Evolutionary conservation across 2,329 filamentous ascomycete species (phyloP).

Genomic region (Trichoderma gracile): DNA sequence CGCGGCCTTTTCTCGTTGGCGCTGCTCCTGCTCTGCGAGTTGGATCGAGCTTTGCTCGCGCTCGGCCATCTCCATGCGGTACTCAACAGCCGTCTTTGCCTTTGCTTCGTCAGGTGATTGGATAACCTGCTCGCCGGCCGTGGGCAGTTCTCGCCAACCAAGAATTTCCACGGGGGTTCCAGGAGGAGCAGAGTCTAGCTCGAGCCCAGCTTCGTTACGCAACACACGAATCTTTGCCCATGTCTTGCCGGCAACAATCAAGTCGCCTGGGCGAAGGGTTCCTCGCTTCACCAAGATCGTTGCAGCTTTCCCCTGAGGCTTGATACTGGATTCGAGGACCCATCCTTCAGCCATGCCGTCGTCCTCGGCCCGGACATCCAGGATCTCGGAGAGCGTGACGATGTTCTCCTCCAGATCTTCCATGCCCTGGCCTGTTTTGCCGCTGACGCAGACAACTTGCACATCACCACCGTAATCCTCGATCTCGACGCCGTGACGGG

Average conservation of each 20-base stretch:
- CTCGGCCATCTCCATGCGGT: slow-evolving; percentile 71
- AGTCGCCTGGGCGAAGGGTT: slow-evolving; percentile 76
- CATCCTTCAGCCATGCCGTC: slow-evolving; percentile 84
- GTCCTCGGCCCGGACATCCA: slow-evolving; percentile 81
- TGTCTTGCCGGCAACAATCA: slow-evolving; percentile 83
- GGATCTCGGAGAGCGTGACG: slow-evolving; percentile 79
- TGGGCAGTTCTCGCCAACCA: slow-evolving; percentile 84
- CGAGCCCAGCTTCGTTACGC: slow-evolving; percentile 77
- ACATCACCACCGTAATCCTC: slow-evolving; percentile 95
- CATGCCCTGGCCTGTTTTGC: slow-evolving; percentile 93
- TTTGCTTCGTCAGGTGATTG: slow-evolving; percentile 77
- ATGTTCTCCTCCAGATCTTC: slow-evolving; percentile 88
- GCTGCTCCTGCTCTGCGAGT: slow-evolving; percentile 71
- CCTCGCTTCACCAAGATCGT: slow-evolving; percentile 88
- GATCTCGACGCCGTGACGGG: slow-evolving; percentile 80
- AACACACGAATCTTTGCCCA: slow-evolving; percentile 85
- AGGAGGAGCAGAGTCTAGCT: slow-evolving; percentile 73
- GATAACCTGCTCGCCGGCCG: slow-evolving; percentile 82
- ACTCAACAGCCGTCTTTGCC: slow-evolving; percentile 75
- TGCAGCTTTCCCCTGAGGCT: slow-evolving; percentile 78
- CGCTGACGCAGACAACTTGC: slow-evolving; percentile 87
- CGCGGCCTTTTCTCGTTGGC: slow-evolving; percentile 57
- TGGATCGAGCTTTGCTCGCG: slow-evolving; percentile 74
- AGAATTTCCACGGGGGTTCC: slow-evolving; percentile 90
- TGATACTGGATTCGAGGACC: slow-evolving; percentile 89